A percentile compares a stretch with the other conserved stretches of the same genome.
Conservation (phyloP, 495 filamentous ascomycete genomes). For the Tuber umbilicatum region DNA sequence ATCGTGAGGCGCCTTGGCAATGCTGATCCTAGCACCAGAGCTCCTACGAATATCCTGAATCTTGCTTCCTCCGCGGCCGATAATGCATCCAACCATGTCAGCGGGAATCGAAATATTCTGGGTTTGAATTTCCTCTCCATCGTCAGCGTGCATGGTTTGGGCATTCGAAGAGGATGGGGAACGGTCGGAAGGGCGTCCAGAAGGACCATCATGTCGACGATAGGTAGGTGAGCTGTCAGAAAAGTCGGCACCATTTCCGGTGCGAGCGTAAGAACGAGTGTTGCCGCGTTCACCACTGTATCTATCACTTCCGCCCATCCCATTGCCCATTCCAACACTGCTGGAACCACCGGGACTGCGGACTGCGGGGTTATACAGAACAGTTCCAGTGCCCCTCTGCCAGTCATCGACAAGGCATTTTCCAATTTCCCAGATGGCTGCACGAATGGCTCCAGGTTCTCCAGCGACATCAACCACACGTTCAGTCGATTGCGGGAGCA, state of each 20-base stretch:
- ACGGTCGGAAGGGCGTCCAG: slow-evolving; percentile 58
- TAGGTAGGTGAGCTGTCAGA: slow-evolving; percentile 56
- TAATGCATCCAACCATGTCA: slow-evolving; percentile 99
- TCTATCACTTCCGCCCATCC: slow-evolving; percentile 42
- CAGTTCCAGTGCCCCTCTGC: slow-evolving; percentile 91
- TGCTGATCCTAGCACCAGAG: slow-evolving; percentile 93
- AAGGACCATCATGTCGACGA: slow-evolving; percentile 30
- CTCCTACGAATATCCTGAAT: slow-evolving; percentile 96
- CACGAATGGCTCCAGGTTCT: slow-evolving; percentile 85
- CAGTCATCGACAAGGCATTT: slow-evolving; percentile 97
- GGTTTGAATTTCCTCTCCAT: slow-evolving; percentile 94
- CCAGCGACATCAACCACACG: slow-evolving; percentile 95
- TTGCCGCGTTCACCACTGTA: slow-evolving; percentile 44
- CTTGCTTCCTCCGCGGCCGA: slow-evolving; percentile 86
- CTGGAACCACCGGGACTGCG: slow-evolving; percentile 61
- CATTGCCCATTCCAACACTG: slow-evolving; percentile 41
- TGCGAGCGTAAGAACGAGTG: slow-evolving; percentile 74
- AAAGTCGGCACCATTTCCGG: slow-evolving; percentile 96
- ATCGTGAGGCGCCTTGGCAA: slow-evolving; percentile 95
- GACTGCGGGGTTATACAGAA: slow-evolving; percentile 92
- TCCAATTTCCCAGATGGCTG: slow-evolving; percentile 96
- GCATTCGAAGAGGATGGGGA: slow-evolving; percentile 70
- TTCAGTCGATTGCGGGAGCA: slow-evolving; percentile 99
- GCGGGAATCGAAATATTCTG: slow-evolving; percentile 99
- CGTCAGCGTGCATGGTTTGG: slow-evolving; percentile 79